These are phyloP conservation scores for Andrographis paniculata DNA, from an alignment of 305 asterid genomes.

Conservation along the genomic window DNA sequence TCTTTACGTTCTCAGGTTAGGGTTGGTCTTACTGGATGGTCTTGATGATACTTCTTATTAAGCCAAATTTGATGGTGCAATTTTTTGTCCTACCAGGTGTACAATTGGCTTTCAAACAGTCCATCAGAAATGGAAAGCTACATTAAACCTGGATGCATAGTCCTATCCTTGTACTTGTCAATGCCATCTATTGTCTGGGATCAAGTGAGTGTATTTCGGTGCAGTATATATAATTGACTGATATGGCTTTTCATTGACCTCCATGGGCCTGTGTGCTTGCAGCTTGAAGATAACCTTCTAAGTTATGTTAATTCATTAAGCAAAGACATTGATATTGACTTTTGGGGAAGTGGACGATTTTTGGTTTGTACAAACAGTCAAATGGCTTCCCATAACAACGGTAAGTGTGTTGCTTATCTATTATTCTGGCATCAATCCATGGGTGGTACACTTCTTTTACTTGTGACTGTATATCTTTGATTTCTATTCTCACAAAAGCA, in stretches of 20 bases:
- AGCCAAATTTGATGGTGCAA: constrained; percentile 8
- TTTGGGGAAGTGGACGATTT: constrained; percentile 70
- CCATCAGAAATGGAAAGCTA: constrained; percentile 92
- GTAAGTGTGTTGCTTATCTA: constrained; percentile 23
- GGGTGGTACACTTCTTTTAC: too few species aligned
- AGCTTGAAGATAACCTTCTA: constrained; percentile 63
- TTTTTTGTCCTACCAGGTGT: constrained; percentile 35
- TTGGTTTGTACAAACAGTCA: constrained; percentile 49
- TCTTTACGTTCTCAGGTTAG: constrained; percentile 61
- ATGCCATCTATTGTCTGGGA: constrained; percentile 70
- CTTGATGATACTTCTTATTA: constrained; percentile 8
- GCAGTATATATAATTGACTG: constrained; percentile 9
- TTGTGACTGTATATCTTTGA: too few species aligned
- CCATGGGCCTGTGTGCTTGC: constrained; percentile 25
- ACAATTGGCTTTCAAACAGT: constrained; percentile 69
- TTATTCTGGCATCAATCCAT: too few species aligned
- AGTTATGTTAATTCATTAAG: constrained; percentile 41
- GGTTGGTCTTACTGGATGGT: constrained; percentile 13
- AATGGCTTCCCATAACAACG: constrained; percentile 57
- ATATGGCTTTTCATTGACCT: constrained; percentile 16
- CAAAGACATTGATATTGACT: constrained; percentile 39
- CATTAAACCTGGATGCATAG: constrained; percentile 85
- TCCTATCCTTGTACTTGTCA: constrained; percentile 58
- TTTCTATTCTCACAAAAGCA: too few species aligned
- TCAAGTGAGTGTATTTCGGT: constrained; percentile 47